Conservation (phyloP, 345 rosid genomes). For the Pseudoturritis turrita region DNA sequence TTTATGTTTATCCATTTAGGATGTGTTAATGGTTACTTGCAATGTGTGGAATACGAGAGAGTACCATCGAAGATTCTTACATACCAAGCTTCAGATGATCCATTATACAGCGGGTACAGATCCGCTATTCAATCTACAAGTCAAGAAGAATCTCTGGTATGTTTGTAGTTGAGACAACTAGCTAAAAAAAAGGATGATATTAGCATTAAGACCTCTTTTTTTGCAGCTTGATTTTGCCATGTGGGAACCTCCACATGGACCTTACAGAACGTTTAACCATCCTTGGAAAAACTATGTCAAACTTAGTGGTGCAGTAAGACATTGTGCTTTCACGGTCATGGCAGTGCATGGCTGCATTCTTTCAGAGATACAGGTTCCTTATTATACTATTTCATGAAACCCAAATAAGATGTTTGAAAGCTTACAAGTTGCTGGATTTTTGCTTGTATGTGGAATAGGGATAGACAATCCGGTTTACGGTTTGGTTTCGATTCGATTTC, state of each 20-base stretch:
- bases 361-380: slow-evolving; percentile 74
- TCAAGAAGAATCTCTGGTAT: slow-evolving; percentile 78
- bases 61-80: slow-evolving; percentile 75
- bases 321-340: slow-evolving; percentile 90
- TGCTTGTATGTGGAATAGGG: not conserved
- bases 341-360: slow-evolving; percentile 90
- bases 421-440: not conserved
- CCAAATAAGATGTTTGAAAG: not conserved
- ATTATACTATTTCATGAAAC: not conserved
- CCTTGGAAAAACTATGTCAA: slow-evolving; percentile 76
- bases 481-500: not conserved
- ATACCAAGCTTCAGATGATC: slow-evolving; percentile 85
- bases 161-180: not conserved
- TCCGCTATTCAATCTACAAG: slow-evolving; percentile 71
- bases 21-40: slow-evolving; percentile 68
- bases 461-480: not conserved
- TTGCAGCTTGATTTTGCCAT: slow-evolving; percentile 60
- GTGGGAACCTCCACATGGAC: slow-evolving; percentile 97
- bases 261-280: slow-evolving; percentile 55
- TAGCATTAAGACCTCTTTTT: not conserved
- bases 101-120: slow-evolving; percentile 66
- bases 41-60: slow-evolving; percentile 69
- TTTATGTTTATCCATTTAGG: slow-evolving; percentile 31
- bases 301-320: slow-evolving; percentile 78
- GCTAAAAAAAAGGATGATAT: not conserved